Base-by-base conservation (phyloP, 139 green algal genomes). In the Tetradesmus lagerheimii region DNA sequence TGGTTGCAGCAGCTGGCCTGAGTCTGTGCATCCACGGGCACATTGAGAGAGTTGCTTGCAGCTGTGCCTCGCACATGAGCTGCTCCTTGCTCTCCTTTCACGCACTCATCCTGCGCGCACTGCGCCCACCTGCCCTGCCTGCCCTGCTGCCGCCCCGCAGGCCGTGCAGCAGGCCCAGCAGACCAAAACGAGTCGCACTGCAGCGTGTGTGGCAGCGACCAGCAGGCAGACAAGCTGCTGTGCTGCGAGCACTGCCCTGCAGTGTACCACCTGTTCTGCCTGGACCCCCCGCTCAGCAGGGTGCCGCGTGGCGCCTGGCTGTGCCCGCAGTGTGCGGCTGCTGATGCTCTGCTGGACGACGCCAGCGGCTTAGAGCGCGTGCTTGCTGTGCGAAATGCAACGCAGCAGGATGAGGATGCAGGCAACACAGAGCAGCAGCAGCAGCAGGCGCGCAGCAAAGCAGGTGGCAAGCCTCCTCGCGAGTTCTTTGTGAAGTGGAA, bases 401-500 rank as follows among this genome's bases (percentile, higher is more conserved):
- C 66, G 29, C 45, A 83, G 86, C 67, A 84, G 43, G 37, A 81
- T 14, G 0, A 29, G n/a, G 64, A 86, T 37, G 41, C 12, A 9
- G 16, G 34, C 31, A 74, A 20, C 37, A n/a, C 64, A 74, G 45
- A 79, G 78, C 77, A 82, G 62, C 31, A 64, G 66, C 43, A 79
- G 76, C 67, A 71, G 67, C 62, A 87, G 62, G 47, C 57, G 64
- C 16, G 23, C 75, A 83, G 4, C 23, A 20, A 14, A n/a, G 84
- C 37, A 16, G 34, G 29, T 50, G 47, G 18, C 39, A 50, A 76
- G 38, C 74, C 15, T 31, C 43, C 87, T 3, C 88, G 79, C n/a
- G 90, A 96, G 90, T 95, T 92, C 76, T 93, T 89, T 86, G 92
- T 97, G 15, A 97, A 97, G 91, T 97, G 94, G 94, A 95, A 95